Conservation (phyloP, 106 monocot species). For the Allium cepa region DNA sequence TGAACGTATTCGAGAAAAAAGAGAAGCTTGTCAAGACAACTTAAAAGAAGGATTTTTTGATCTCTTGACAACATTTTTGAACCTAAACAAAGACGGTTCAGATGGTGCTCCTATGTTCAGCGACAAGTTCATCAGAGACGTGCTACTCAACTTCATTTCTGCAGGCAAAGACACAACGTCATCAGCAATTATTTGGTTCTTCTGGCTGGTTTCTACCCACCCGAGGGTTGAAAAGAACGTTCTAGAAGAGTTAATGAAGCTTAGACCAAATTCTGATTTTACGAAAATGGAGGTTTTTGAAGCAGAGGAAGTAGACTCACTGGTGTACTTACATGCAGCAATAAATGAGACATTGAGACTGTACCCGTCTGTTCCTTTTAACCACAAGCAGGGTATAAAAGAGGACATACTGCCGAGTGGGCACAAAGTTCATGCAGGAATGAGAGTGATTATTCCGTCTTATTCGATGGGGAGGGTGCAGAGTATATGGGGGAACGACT, state of each 20-base stretch:
- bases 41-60: background rate
- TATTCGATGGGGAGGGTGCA: conserved; percentile 51
- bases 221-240: conserved; percentile 31
- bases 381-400: conserved; percentile 28
- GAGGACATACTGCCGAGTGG: conserved; percentile 46
- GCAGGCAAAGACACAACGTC: conserved; percentile 57
- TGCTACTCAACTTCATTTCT: conserved; percentile 28
- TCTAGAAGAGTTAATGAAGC: conserved; percentile 26
- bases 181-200: conserved; percentile 54
- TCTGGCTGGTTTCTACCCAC: conserved; percentile 37
- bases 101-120: background rate
- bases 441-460: conserved; percentile 19
- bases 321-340: conserved; percentile 58
- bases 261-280: background rate
- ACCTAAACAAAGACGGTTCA: background rate
- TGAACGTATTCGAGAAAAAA: conserved; percentile 19
- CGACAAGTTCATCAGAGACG: conserved; percentile 36
- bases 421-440: conserved; percentile 16
- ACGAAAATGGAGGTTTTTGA: background rate
- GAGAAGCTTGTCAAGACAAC: background rate
- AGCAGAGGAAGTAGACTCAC: background rate
- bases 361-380: conserved; percentile 50
- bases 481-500: conserved; percentile 66
- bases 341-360: conserved; percentile 48
- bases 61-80: conserved; percentile 18